Percentiles rank a stretch among this genome's conserved stretches.
These are phyloP conservation scores for Colletotrichum kahawae DNA, from an alignment of 2,329 filamentous ascomycete genomes.

Conservation along the genomic window DNA sequence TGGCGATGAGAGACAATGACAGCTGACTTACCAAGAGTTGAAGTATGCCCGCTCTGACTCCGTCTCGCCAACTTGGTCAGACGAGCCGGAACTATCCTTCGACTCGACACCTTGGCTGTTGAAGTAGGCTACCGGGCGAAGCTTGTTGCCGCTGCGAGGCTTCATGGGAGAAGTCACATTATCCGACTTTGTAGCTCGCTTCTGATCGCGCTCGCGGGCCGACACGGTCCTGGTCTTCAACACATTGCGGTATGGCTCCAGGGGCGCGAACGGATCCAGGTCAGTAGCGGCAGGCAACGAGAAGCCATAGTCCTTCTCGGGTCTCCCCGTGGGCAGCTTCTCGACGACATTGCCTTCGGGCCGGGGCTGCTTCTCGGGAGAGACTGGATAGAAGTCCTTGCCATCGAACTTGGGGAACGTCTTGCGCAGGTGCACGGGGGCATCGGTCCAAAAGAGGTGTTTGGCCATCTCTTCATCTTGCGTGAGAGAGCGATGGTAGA, in stretches of 20 bases:
- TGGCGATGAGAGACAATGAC: neutral
- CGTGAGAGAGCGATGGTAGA: slow-evolving; percentile 62
- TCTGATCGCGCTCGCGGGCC: neutral
- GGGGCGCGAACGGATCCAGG: slow-evolving; percentile 12
- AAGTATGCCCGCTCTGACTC: slow-evolving; percentile 55
- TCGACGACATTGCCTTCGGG: neutral
- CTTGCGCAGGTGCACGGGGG: slow-evolving; percentile 52
- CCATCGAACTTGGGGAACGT: slow-evolving; percentile 69
- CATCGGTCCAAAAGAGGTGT: slow-evolving; percentile 65
- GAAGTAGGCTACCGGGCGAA: slow-evolving; percentile 9
- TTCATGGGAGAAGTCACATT: slow-evolving; percentile 20
- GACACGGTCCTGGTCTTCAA: neutral
- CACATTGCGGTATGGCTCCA: slow-evolving; percentile 7
- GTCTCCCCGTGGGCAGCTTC: neutral
- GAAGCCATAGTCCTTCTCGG: slow-evolving; percentile 11
- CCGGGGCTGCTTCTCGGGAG: slow-evolving; percentile 46
- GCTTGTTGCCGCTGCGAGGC: slow-evolving; percentile 4
- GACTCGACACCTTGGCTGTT: slow-evolving; percentile 18
- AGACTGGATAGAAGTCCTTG: slow-evolving; percentile 67
- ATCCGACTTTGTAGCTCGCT: slow-evolving; percentile 23
- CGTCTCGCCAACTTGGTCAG: slow-evolving; percentile 34
- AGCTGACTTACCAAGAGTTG: slow-evolving; percentile 27
- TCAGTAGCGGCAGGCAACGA: neutral
- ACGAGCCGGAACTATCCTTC: slow-evolving; percentile 2
- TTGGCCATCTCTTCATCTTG: slow-evolving; percentile 64